Evolutionary conservation across 495 filamentous ascomycete species (phyloP), one percentile per base, ranked within the genome.

Genomic region (Aspergillus diversus): DNA sequence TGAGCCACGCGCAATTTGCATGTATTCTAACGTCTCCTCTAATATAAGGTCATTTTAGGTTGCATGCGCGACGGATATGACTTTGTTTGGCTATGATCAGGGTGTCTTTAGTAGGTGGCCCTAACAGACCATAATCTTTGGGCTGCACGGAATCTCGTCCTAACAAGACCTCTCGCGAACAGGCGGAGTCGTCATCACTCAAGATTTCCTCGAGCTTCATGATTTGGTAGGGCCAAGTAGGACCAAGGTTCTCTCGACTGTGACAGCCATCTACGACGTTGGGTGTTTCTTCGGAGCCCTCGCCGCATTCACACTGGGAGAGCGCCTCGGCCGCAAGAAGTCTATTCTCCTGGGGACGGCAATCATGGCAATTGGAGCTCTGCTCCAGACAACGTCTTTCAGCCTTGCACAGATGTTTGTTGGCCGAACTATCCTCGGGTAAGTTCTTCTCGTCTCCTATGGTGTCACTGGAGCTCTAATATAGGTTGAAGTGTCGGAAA

Each of bases 231-330:
- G 80, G 1, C 74, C 78, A 17, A 75, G 75, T 12, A 81, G 81
- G 54, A 83, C 84, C 1, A 78, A 74, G 17, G 63, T 79, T 5
- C 75, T 85, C 7, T 84, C 81, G 4, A 89, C 86, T 0, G 80
- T 89, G 15, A 87, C 85, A 4, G 84, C 85, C 0, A 79, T 89
- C 21, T 89, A 88, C 71, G 83, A 87, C 59, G 76, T 89, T 37
- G 85, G 84, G 9, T 87, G 84, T 65, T 87, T 88, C 68, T 67
- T 87, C 33, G 86, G 86, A 2, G 84, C 85, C 11, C 70, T 86
- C 31, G 68, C 71, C 3, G 82, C 84, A 9, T 81, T 86, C 47
- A 80, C 75, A 5, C 67, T 86, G 34, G 86, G 87, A 27, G 86
- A 88, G 58, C 66, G 67, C 8, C 73, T 88, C 0, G 87, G 86